These are phyloP conservation scores for Russula sp. DNA, from an alignment of 768 basidiomycete genomes.

Conservation along the genomic window DNA sequence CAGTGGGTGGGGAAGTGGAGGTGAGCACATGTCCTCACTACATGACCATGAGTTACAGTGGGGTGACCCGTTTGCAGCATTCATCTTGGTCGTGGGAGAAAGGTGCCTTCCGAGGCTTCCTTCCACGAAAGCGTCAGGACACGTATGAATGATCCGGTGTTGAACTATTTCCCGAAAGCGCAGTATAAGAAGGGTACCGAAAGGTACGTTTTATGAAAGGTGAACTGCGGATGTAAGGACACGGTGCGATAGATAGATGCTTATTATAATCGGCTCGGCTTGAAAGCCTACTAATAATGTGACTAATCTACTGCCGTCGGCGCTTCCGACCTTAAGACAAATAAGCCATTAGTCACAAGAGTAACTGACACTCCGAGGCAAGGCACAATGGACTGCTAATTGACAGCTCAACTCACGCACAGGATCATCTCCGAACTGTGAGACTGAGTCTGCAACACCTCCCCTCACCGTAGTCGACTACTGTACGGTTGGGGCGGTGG, in stretches of 20 bases:
- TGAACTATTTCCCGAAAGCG: constrained; percentile 55
- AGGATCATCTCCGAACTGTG: neutral
- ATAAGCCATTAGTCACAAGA: neutral
- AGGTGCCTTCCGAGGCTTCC: constrained; percentile 41
- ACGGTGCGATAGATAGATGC: no score
- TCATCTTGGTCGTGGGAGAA: constrained; percentile 53
- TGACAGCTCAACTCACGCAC: neutral
- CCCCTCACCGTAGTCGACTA: no score
- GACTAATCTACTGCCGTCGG: neutral
- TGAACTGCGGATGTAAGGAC: neutral
- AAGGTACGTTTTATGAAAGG: constrained; percentile 36
- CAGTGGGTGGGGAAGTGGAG: constrained; percentile 47
- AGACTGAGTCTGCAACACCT: no score
- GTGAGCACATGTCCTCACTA: constrained; percentile 33
- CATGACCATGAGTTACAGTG: neutral
- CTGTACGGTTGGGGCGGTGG: no score
- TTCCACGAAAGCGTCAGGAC: constrained; percentile 60
- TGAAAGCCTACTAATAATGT: neutral
- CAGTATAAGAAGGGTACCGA: constrained; percentile 41
- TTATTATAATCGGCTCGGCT: neutral
- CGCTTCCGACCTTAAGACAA: neutral
- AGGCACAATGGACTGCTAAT: neutral
- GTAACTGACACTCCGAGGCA: no score
- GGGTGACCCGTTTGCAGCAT: constrained; percentile 29
- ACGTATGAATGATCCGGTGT: constrained; percentile 40